Conservation (phyloP, 805 yeast genomes). For the Candida xiaguanensis region DNA sequence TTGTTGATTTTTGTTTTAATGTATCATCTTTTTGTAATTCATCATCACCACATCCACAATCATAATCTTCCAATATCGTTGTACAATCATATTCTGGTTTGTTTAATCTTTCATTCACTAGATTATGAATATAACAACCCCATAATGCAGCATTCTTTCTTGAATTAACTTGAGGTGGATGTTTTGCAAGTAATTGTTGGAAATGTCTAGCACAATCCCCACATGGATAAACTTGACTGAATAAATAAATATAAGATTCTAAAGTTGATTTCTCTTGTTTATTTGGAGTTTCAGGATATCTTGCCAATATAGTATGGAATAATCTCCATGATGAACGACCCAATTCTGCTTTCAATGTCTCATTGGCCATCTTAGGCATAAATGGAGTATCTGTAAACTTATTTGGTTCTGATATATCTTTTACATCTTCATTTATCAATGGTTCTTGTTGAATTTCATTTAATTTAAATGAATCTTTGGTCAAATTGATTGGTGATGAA, state of each 20-base stretch:
- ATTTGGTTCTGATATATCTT: background rate
- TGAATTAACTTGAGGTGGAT: conserved; percentile 80
- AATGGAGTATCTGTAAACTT: conserved; percentile 46
- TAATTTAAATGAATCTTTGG: background rate
- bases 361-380: conserved; percentile 94
- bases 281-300: conserved; percentile 84
- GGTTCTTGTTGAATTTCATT: background rate
- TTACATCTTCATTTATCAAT: background rate
- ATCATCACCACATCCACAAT: conserved; percentile 90
- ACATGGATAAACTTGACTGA: conserved; percentile 93
- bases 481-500: conserved; percentile 19
- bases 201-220: conserved; percentile 97
- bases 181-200: conserved; percentile 58
- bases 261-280: conserved; percentile 60
- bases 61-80: conserved; percentile 81
- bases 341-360: conserved; percentile 72
- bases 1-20: conserved; percentile 24
- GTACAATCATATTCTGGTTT: conserved; percentile 82
- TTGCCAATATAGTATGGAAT: conserved; percentile 86
- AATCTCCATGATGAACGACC: conserved; percentile 91
- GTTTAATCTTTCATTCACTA: conserved; percentile 69
- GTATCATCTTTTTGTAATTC: conserved; percentile 50
- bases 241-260: conserved; percentile 59
- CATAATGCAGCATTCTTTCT: conserved; percentile 84
- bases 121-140: conserved; percentile 93